Evolutionary conservation across 2,329 filamentous ascomycete genomes (phyloP), one percentile per base, ranked within the genome.

Genomic region (Rutstroemia sp.): DNA sequence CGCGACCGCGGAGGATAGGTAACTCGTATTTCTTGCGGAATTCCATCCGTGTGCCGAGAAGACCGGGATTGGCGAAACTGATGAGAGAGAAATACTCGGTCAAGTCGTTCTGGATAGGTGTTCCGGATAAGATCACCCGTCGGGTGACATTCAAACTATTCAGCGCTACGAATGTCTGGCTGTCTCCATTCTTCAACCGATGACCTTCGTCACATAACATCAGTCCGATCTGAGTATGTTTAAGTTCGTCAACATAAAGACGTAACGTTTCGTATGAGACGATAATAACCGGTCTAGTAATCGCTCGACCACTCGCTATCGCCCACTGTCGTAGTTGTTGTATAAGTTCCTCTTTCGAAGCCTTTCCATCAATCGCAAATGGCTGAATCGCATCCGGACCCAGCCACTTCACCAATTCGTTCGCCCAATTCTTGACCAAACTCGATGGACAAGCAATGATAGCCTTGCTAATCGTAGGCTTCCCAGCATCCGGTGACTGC

Each of bases 81-180:
- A 97, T 88, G 9, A 99, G 79, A 3, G 94, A 86, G 67, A 96
- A 99, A 71, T 99, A 99, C 69, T 99, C 94, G 0, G 92, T 95
- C n/a, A 99, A 74, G 69, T 99, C 94, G 66, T 99, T 99, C 67
- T 99, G 94, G 57, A 99, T 99, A 0, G 94, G 94, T 1, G 94
- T 99, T 58, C 94, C 94, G 0, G 94, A 97, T 16, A 99, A 77
- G 63, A 99, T 99, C 46, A 99, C 92, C 25, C 94, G 84, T 57
- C 92, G 83, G 44, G 87, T 87, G 27, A 99, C 94, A 66, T 96
- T 95, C 16, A 99, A 77, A 59, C 82, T 87, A 67, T 95, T 96
- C 50, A 99, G 76, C 0, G 94, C 92, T 25, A 82, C 92, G 69
- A 96, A 99, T 0, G 94, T 97, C 71, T 95, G 89, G 66, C 89